Conservation (phyloP, 2,329 filamentous ascomycete species). For the Diplodia intermedia region DNA sequence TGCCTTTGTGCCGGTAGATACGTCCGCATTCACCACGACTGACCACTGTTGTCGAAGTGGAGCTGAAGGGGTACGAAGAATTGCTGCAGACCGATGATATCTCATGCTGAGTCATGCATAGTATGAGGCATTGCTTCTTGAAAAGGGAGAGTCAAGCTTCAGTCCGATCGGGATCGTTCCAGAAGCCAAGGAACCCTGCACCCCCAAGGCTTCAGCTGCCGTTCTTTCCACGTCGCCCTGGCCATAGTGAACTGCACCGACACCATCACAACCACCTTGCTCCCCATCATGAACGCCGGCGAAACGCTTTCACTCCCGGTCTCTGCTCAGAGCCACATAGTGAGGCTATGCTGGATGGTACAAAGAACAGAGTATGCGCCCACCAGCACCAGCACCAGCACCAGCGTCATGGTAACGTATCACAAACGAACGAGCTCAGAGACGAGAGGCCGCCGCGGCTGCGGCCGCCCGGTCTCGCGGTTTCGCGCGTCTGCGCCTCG, state of each 20-base stretch:
- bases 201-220: background rate
- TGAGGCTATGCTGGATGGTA: constrained; percentile 14
- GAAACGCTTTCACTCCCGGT: background rate
- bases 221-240: background rate
- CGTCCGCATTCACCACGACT: background rate
- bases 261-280: background rate
- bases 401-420: constrained; percentile 21
- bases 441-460: background rate
- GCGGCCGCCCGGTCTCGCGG: background rate
- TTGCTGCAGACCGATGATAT: background rate
- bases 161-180: too few species aligned
- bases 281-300: background rate
- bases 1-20: background rate
- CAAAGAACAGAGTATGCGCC: background rate
- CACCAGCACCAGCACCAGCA: background rate
- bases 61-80: background rate
- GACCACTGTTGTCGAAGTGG: background rate
- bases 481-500: constrained; percentile 13
- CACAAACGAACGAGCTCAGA: background rate
- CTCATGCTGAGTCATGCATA: background rate
- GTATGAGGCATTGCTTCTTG: too few species aligned
- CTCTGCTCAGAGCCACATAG: background rate
- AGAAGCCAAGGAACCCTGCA: too few species aligned
- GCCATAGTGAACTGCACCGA: background rate
- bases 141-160: too few species aligned